Evolutionary conservation across 2,329 filamentous ascomycete genomes (phyloP).

Genomic region (Trichoderma oligosporum): DNA sequence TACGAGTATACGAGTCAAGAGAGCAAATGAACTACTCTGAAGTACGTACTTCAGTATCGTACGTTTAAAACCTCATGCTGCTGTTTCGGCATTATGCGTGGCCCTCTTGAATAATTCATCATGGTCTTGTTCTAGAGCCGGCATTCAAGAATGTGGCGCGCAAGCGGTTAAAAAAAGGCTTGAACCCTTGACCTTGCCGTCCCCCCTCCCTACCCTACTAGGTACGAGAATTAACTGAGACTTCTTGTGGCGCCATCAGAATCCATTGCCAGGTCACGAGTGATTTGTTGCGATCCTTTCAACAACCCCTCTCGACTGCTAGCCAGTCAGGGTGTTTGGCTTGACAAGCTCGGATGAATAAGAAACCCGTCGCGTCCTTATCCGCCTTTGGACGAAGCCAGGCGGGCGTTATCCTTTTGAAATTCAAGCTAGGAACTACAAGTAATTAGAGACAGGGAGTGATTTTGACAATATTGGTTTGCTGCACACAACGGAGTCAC

Average conservation of each 20-base stretch:
- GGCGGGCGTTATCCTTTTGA: not conserved
- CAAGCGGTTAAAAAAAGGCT: not conserved
- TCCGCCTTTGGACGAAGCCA: not conserved
- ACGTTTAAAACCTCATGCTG: constrained; percentile 6
- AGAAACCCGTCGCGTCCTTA: not conserved
- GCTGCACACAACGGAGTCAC: no score
- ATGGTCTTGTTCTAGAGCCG: not conserved
- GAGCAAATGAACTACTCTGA: not conserved
- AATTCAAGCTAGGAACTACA: not conserved
- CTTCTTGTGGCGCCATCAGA: constrained; percentile 1
- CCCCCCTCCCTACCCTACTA: no score
- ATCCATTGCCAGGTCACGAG: not conserved
- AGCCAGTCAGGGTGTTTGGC: not conserved
- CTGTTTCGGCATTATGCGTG: not conserved
- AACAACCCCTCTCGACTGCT: constrained; percentile 5
- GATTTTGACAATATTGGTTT: not conserved
- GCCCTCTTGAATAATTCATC: not conserved
- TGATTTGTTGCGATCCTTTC: constrained; percentile 11
- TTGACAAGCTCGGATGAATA: constrained; percentile 1
- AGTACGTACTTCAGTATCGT: no score
- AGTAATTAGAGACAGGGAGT: not conserved
- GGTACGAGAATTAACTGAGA: not conserved
- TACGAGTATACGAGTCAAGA: constrained; percentile 2
- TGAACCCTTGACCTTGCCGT: no score
- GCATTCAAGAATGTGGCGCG: constrained; percentile 2